Evolutionary conservation across 768 basidiomycete species (phyloP).

Genomic region (Agaricus blazei): DNA sequence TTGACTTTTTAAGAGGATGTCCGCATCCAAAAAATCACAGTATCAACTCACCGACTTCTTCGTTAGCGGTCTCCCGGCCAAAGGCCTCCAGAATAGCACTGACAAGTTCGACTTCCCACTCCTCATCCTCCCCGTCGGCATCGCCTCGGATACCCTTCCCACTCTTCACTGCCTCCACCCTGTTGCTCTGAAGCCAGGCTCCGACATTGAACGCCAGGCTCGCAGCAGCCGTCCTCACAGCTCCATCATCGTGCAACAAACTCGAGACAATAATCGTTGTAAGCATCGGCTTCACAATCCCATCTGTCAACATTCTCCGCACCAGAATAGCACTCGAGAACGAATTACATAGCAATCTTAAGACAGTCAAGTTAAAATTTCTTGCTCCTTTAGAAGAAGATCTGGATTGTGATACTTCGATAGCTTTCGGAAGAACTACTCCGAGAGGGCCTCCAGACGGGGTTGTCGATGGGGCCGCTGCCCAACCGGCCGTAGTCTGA

Average conservation of each 20-base stretch:
- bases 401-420: constrained; percentile 22
- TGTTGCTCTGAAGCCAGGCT: constrained; percentile 56
- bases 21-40: constrained; percentile 3
- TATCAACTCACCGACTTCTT: constrained; percentile 69
- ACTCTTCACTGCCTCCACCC: constrained; percentile 36
- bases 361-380: constrained; percentile 57
- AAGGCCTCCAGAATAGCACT: constrained; percentile 83
- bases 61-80: constrained; percentile 60
- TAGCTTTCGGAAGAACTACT: constrained; percentile 42
- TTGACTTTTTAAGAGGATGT: background rate
- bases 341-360: constrained; percentile 67
- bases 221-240: constrained; percentile 74
- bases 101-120: constrained; percentile 83
- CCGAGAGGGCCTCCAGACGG: constrained; percentile 33
- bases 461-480: constrained; percentile 23
- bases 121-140: constrained; percentile 46
- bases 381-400: constrained; percentile 30
- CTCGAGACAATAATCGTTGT: constrained; percentile 59
- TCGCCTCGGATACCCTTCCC: constrained; percentile 24
- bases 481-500: constrained; percentile 48
- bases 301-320: constrained; percentile 26
- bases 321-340: constrained; percentile 51
- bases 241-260: constrained; percentile 62
- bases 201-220: constrained; percentile 77
- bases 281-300: constrained; percentile 25